These are phyloP conservation scores for Fragaria vesca DNA, from an alignment of 306 rosid species.

Conservation along the genomic window DNA sequence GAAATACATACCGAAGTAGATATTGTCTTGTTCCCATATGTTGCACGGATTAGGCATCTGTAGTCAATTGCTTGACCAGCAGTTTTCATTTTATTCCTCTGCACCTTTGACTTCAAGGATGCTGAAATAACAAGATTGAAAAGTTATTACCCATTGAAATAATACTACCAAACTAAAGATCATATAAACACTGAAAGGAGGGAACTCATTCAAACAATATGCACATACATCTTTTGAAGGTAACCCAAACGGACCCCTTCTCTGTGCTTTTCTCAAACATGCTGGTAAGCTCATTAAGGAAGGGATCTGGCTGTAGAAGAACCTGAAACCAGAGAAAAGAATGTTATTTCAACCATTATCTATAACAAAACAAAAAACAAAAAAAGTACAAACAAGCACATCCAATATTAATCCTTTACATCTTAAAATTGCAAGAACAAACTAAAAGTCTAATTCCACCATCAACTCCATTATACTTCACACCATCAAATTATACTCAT, in stretches of 20 bases:
- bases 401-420: background rate
- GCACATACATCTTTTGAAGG: constrained; percentile 84
- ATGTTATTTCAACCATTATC: background rate
- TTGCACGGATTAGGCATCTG: constrained; percentile 91
- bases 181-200: constrained; percentile 3
- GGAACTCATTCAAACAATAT: background rate
- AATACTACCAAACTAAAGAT: constrained; percentile 1
- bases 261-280: constrained; percentile 80
- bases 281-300: constrained; percentile 94
- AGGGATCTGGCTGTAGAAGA: constrained; percentile 80
- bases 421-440: background rate
- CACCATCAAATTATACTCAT: background rate
- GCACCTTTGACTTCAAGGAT: constrained; percentile 71
- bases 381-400: background rate
- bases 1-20: constrained; percentile 71
- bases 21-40: constrained; percentile 85
- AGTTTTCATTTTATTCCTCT: constrained; percentile 60
- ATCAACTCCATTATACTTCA: background rate
- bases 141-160: constrained; percentile 2
- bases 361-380: background rate
- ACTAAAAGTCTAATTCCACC: background rate
- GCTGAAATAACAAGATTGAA: constrained; percentile 43
- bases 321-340: constrained; percentile 45
- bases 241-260: constrained; percentile 94
- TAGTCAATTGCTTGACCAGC: constrained; percentile 69